A percentile compares a stretch with the other conserved stretches of the same genome.
These are phyloP conservation scores for Lathyrus tuberosus DNA, from an alignment of 306 rosid species.

Conservation along the genomic window DNA sequence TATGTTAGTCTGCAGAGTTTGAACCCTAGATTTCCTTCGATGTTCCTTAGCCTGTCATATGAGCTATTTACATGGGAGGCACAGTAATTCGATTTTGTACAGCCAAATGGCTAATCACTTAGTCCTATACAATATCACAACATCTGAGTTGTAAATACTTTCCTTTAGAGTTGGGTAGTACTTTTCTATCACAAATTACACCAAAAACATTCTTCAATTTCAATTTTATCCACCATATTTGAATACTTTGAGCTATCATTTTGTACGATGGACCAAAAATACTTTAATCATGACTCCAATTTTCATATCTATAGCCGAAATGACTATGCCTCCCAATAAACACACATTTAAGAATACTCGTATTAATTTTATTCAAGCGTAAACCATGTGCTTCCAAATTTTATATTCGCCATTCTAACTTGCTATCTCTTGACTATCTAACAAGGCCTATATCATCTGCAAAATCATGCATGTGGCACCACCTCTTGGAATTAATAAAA, in stretches of 20 bases:
- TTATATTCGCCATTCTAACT: not conserved
- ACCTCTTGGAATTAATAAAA: not conserved
- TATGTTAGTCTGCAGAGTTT: too few species aligned
- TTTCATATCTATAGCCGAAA: not conserved
- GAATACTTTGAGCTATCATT: not conserved
- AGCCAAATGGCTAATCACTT: not conserved
- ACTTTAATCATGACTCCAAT: not conserved
- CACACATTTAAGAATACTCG: not conserved
- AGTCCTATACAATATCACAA: not conserved
- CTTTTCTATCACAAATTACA: not conserved
- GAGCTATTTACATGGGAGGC: too few species aligned
- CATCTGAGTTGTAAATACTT: not conserved
- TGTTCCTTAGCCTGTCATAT: too few species aligned
- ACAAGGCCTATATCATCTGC: not conserved
- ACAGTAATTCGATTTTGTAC: too few species aligned
- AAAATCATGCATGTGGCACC: not conserved
- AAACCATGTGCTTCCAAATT: not conserved
- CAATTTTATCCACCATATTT: not conserved
- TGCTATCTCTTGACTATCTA: not conserved
- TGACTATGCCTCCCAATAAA: not conserved
- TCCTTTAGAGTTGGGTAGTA: not conserved
- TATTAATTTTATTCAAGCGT: not conserved
- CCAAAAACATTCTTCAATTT: too few species aligned
- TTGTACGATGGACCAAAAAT: not conserved
- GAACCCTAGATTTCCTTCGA: too few species aligned